These are phyloP conservation scores for Penicillium italicum DNA, from an alignment of 2,329 filamentous ascomycete species.

Conservation along the genomic window DNA sequence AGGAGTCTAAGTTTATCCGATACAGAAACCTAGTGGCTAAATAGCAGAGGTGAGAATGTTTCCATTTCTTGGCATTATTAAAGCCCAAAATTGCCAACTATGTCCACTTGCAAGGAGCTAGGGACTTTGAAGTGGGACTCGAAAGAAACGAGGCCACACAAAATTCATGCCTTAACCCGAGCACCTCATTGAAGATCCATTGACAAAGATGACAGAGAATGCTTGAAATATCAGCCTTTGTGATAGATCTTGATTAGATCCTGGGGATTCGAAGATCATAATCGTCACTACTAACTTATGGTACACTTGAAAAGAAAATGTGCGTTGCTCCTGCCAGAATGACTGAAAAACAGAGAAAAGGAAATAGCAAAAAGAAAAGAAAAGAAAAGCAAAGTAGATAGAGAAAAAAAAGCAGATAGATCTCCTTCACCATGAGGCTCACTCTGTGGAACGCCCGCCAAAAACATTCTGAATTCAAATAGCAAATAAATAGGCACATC, in stretches of 20 bases:
- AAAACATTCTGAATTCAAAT: constrained; percentile 1
- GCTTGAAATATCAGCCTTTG: background rate
- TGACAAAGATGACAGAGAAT: constrained; percentile 7
- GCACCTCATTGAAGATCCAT: background rate
- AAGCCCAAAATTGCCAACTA: background rate
- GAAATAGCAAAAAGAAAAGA: background rate
- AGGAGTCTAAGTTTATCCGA: background rate
- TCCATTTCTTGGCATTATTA: background rate
- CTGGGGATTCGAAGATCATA: background rate
- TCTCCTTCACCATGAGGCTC: background rate
- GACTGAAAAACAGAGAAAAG: background rate
- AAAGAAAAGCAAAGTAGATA: too few species aligned
- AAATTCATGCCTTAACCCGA: background rate
- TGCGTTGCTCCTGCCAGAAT: background rate
- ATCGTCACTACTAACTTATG: constrained; percentile 1
- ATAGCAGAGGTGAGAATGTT: background rate
- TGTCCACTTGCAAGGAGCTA: background rate
- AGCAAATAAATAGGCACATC: constrained; percentile 2
- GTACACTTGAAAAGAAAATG: constrained; percentile 11
- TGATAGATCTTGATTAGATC: constrained; percentile 1
- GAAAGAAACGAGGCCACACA: background rate
- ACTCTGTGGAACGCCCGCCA: background rate
- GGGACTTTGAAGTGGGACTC: background rate
- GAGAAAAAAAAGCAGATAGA: background rate
- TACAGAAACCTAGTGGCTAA: background rate